Conservation (phyloP, 176 grass and related monocot genomes). For the Zizania latifolia region DNA sequence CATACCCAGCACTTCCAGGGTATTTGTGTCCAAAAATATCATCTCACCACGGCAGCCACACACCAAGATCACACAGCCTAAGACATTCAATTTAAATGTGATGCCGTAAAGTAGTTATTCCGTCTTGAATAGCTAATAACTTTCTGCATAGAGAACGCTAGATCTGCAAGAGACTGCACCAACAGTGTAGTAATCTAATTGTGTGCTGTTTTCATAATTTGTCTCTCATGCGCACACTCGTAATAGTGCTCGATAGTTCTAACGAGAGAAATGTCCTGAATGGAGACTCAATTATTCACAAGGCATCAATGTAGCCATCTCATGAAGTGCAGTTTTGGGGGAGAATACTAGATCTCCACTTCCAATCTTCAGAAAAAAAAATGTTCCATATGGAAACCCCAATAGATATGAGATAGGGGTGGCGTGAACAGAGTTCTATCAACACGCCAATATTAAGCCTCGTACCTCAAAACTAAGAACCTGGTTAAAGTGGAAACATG, state of each 20-base stretch:
- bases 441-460: neutral
- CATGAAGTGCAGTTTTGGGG: neutral
- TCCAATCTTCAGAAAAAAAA: neutral
- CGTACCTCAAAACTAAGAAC: neutral
- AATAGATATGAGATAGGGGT: too few species aligned
- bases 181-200: neutral
- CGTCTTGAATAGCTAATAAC: neutral
- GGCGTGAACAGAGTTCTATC: too few species aligned
- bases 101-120: neutral
- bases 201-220: neutral
- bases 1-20: neutral
- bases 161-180: neutral
- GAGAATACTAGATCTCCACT: neutral
- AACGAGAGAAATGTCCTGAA: neutral
- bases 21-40: neutral
- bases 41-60: neutral
- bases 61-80: neutral
- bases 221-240: neutral
- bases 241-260: neutral
- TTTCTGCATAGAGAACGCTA: neutral
- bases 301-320: neutral
- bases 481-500: neutral
- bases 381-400: neutral
- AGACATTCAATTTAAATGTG: neutral
- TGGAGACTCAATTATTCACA: neutral